These are phyloP conservation scores for Amauroascus niger DNA, from an alignment of 2,329 filamentous ascomycete genomes.

Conservation along the genomic window DNA sequence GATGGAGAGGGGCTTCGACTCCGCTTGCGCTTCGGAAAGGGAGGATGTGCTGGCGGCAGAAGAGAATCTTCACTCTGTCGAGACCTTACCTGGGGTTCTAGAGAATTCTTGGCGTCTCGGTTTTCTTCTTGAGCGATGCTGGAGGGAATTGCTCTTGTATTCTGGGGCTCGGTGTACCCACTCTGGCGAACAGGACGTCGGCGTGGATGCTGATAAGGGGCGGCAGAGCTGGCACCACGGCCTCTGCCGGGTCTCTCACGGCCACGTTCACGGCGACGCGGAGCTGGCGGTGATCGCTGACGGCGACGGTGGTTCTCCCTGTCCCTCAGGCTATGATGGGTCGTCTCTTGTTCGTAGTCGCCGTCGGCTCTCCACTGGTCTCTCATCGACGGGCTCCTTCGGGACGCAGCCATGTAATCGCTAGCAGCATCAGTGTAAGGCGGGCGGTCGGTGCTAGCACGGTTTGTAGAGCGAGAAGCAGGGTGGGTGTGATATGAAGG, in stretches of 20 bases:
- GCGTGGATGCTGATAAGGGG: constrained; percentile 24
- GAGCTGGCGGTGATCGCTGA: constrained; percentile 31
- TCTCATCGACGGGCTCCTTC: constrained; percentile 43
- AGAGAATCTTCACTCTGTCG: constrained; percentile 24
- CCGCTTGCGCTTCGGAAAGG: constrained; percentile 31
- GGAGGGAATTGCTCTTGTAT: constrained; percentile 19
- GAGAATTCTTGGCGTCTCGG: constrained; percentile 19
- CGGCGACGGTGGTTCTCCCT: constrained; percentile 30
- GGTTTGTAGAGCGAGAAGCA: background rate
- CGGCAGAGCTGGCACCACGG: constrained; percentile 23
- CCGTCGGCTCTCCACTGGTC: constrained; percentile 42
- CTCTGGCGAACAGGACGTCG: constrained; percentile 14
- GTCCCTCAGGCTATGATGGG: constrained; percentile 24
- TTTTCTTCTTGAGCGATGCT: constrained; percentile 15
- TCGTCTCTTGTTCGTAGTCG: constrained; percentile 31
- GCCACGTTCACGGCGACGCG: constrained; percentile 23
- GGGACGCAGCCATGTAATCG: constrained; percentile 43
- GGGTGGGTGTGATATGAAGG: background rate
- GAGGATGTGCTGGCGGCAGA: constrained; percentile 15
- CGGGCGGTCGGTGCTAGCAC: background rate
- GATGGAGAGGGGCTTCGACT: constrained; percentile 35
- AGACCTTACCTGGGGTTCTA: constrained; percentile 19
- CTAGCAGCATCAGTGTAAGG: constrained; percentile 33
- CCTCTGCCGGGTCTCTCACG: constrained; percentile 25
- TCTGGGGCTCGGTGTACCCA: constrained; percentile 21